Percentiles rank a stretch among this genome's conserved stretches.
Evolutionary conservation across 108 stramenopile species (phyloP).

Genomic region (Chaetoceros tenuissimus): DNA sequence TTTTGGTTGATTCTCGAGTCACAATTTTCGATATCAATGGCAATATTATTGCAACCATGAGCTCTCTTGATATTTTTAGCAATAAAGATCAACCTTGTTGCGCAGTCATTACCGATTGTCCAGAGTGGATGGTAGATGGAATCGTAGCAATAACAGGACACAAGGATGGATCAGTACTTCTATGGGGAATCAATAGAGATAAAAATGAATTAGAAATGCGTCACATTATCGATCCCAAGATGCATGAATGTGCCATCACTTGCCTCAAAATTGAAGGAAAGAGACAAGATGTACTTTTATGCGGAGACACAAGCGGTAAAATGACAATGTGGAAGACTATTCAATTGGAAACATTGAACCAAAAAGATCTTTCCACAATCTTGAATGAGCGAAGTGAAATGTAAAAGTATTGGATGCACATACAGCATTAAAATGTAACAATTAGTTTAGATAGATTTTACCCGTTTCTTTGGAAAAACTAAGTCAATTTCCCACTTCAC

Average conservation of each 20-base stretch:
- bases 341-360: constrained; percentile 60
- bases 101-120: constrained; percentile 81
- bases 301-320: constrained; percentile 82
- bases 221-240: constrained; percentile 53
- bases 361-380: constrained; percentile 26
- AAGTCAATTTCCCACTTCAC: no score
- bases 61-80: constrained; percentile 41
- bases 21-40: constrained; percentile 90
- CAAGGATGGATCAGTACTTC: constrained; percentile 82
- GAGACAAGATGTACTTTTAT: constrained; percentile 74
- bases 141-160: constrained; percentile 91
- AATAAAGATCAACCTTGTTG: constrained; percentile 49
- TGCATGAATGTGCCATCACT: constrained; percentile 74
- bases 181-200: constrained; percentile 80
- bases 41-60: constrained; percentile 65
- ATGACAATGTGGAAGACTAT: constrained; percentile 68
- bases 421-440: no score
- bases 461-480: no score
- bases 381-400: no score
- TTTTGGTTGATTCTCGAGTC: constrained; percentile 66
- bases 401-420: no score
- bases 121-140: constrained; percentile 90
- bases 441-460: no score
- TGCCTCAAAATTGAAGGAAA: constrained; percentile 50
- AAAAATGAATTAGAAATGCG: constrained; percentile 34